A percentile compares a stretch with the other conserved stretches of the same genome.
These are phyloP conservation scores for Nymphaea colorata DNA, from an alignment of 164 flowering plant species.

Conservation along the genomic window DNA sequence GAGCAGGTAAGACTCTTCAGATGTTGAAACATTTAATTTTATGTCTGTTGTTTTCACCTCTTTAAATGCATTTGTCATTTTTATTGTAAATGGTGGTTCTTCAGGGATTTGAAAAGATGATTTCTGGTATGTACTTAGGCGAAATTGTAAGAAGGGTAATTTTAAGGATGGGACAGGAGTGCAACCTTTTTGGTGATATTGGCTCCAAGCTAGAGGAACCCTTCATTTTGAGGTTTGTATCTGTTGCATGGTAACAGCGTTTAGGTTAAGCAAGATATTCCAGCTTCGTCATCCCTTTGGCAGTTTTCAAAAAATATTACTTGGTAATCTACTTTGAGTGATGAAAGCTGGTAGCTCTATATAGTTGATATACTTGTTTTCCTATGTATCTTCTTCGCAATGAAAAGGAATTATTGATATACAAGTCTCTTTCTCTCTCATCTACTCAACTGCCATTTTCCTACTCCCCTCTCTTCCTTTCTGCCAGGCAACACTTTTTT, in stretches of 20 bases:
- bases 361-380: no score
- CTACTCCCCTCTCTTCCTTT: no score
- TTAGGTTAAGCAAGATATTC: no score
- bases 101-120: slow-evolving; percentile 98
- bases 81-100: not conserved
- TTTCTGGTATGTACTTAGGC: slow-evolving; percentile 95
- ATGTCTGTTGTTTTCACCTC: not conserved
- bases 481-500: no score
- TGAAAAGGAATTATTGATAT: no score
- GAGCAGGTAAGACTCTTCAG: slow-evolving; percentile 44
- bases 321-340: no score
- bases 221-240: slow-evolving; percentile 49
- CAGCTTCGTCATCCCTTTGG: no score
- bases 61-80: not conserved
- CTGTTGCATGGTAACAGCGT: not conserved
- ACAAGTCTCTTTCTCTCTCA: no score
- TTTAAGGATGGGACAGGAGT: slow-evolving; percentile 60
- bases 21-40: not conserved
- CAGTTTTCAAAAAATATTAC: no score
- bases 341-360: no score
- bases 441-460: no score
- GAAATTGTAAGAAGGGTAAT: slow-evolving; percentile 89
- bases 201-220: slow-evolving; percentile 37
- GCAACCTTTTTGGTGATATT: slow-evolving; percentile 54
- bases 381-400: no score